Conservation (phyloP, 2,329 filamentous ascomycete species). For the Chaetomium olivaceum region DNA sequence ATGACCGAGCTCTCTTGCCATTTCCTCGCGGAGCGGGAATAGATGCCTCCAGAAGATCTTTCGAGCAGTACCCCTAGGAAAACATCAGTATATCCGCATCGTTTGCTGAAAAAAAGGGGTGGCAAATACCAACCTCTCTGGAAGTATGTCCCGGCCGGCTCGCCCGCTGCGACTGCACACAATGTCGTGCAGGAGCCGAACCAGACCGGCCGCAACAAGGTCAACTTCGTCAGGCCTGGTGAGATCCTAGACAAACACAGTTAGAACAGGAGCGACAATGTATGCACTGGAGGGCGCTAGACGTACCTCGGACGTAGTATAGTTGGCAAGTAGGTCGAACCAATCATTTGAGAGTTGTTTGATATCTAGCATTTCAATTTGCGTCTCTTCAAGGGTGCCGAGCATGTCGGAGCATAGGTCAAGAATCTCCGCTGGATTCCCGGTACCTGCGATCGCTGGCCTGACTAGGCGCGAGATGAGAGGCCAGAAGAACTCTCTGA, state of each 20-base stretch:
- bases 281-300: constrained; percentile 17
- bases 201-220: constrained; percentile 41
- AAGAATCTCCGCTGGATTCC: constrained; percentile 50
- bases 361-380: constrained; percentile 37
- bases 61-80: constrained; percentile 40
- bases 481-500: constrained; percentile 52
- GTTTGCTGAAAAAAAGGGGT: too few species aligned
- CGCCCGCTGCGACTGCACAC: constrained; percentile 30
- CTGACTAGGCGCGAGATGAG: constrained; percentile 43
- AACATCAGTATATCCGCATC: constrained; percentile 1
- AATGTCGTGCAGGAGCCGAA: constrained; percentile 40
- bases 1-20: not conserved
- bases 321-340: constrained; percentile 34
- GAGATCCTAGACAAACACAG: constrained; percentile 39
- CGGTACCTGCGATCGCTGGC: constrained; percentile 37
- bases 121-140: constrained; percentile 22
- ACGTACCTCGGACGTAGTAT: constrained; percentile 38
- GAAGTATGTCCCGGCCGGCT: constrained; percentile 21
- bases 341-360: constrained; percentile 34
- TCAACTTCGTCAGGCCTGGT: constrained; percentile 43
- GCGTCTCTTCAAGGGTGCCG: constrained; percentile 41
- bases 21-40: constrained; percentile 55
- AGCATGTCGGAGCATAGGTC: constrained; percentile 45
- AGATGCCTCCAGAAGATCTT: constrained; percentile 64
- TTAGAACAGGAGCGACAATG: constrained; percentile 25